These are phyloP conservation scores for Fusarium udum DNA, from an alignment of 2,329 filamentous ascomycete genomes.

Conservation along the genomic window DNA sequence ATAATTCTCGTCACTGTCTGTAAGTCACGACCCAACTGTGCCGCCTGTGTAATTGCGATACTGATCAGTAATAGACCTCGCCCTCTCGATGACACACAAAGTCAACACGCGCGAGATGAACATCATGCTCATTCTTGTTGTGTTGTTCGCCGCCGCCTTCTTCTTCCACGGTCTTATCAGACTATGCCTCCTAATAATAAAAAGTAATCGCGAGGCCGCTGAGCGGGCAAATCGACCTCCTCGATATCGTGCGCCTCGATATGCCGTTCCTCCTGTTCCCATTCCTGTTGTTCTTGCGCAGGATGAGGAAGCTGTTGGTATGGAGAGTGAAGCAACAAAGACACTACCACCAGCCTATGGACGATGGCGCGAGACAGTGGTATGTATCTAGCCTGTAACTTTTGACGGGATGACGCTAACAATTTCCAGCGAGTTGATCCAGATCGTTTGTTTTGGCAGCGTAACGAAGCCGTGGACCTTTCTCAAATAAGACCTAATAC, in stretches of 20 bases:
- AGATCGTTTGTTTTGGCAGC: constrained; percentile 82
- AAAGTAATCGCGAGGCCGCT: constrained; percentile 50
- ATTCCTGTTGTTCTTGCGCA: constrained; percentile 79
- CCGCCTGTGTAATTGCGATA: background rate
- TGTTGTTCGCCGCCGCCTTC: constrained; percentile 77
- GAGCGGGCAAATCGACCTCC: constrained; percentile 46
- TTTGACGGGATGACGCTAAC: constrained; percentile 2
- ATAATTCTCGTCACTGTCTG: constrained; percentile 69
- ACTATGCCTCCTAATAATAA: constrained; percentile 72
- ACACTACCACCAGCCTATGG: constrained; percentile 84
- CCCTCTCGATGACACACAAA: constrained; percentile 72
- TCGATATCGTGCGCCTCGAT: constrained; percentile 68
- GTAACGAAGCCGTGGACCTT: constrained; percentile 58
- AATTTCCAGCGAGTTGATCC: constrained; percentile 74
- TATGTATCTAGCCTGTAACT: constrained; percentile 55
- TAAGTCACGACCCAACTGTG: constrained; percentile 55
- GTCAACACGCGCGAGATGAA: constrained; percentile 76
- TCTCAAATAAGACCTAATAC: constrained; percentile 37
- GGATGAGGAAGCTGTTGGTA: constrained; percentile 74
- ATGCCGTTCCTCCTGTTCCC: constrained; percentile 74
- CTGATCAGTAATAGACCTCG: constrained; percentile 67
- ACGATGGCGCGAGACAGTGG: constrained; percentile 83
- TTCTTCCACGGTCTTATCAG: constrained; percentile 83
- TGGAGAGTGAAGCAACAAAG: constrained; percentile 65
- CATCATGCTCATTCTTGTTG: constrained; percentile 80